Percentiles rank a stretch among this genome's conserved stretches.
These are phyloP conservation scores for Leishmania arabica DNA, from an alignment of 208 protist genomes.

Conservation along the genomic window DNA sequence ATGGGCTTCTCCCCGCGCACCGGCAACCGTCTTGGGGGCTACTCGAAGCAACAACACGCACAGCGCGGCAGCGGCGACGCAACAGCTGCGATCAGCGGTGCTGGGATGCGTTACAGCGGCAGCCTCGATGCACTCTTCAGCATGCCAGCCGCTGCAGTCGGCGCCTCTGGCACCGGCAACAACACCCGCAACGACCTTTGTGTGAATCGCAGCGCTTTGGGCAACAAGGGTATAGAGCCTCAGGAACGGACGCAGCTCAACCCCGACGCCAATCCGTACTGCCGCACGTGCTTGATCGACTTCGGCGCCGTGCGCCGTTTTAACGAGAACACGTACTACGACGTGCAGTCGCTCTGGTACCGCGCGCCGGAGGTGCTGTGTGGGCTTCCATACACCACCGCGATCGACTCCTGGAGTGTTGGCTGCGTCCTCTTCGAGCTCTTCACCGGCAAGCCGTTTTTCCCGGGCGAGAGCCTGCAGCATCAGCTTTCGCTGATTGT, in stretches of 20 bases:
- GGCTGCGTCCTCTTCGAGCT: constrained; percentile 93
- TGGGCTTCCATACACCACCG: constrained; percentile 89
- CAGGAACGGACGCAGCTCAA: constrained; percentile 8
- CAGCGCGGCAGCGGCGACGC: constrained; percentile 1
- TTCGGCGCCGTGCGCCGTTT: constrained; percentile 97
- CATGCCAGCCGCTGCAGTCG: constrained; percentile 11
- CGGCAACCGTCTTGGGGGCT: background rate
- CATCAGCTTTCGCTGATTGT: constrained; percentile 94
- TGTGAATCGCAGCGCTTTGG: constrained; percentile 14
- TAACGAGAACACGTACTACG: constrained; percentile 95
- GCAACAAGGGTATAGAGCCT: constrained; percentile 1
- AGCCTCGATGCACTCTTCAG: constrained; percentile 30
- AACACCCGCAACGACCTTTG: constrained; percentile 20
- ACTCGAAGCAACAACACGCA: background rate
- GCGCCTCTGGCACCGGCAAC: constrained; percentile 15
- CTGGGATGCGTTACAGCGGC: constrained; percentile 13
- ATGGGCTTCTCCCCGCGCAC: constrained; percentile 15
- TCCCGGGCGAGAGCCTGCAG: constrained; percentile 88
- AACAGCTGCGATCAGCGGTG: background rate
- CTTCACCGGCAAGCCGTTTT: constrained; percentile 93
- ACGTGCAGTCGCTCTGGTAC: constrained; percentile 96
- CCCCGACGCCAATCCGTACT: constrained; percentile 22
- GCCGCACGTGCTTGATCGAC: constrained; percentile 94
- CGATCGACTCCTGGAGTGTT: constrained; percentile 93
- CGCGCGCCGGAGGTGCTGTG: constrained; percentile 92